Conservation (phyloP, 148 eudicot genomes). For the Chenopodium formosanum region DNA sequence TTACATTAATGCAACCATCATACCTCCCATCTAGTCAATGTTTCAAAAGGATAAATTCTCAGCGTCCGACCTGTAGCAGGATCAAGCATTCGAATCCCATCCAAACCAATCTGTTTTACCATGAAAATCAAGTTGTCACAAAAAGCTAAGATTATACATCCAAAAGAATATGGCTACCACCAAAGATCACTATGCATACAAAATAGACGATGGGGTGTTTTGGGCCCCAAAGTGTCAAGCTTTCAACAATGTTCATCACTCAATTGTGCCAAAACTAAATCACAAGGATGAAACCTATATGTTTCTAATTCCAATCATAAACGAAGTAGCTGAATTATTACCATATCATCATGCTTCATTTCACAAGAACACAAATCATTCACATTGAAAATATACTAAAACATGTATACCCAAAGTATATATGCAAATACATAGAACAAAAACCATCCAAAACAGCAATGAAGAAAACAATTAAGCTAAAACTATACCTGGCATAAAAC, state of each 20-base stretch:
- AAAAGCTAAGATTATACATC: constrained; percentile 1
- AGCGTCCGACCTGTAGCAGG: constrained; percentile 67
- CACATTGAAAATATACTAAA: neutral
- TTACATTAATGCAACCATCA: neutral
- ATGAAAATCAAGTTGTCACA: neutral
- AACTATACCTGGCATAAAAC: constrained; percentile 83
- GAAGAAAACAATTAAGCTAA: neutral
- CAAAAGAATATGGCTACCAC: neutral
- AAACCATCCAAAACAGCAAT: neutral
- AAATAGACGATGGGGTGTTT: too few relatives aligned
- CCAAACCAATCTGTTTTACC: constrained; percentile 69
- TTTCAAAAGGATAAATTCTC: constrained; percentile 75
- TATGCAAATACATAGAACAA: neutral
- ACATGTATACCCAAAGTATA: neutral
- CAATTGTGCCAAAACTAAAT: neutral
- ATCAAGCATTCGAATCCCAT: constrained; percentile 88
- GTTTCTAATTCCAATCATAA: neutral
- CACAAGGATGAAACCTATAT: neutral
- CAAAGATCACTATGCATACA: neutral
- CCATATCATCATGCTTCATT: constrained; percentile 7
- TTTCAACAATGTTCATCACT: neutral
- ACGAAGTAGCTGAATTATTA: neutral
- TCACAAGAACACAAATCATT: neutral
- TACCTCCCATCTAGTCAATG: constrained; percentile 82
- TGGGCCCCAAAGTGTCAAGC: neutral